Conservation (phyloP, 177 flowering plant species). For the Vitis hybrid region DNA sequence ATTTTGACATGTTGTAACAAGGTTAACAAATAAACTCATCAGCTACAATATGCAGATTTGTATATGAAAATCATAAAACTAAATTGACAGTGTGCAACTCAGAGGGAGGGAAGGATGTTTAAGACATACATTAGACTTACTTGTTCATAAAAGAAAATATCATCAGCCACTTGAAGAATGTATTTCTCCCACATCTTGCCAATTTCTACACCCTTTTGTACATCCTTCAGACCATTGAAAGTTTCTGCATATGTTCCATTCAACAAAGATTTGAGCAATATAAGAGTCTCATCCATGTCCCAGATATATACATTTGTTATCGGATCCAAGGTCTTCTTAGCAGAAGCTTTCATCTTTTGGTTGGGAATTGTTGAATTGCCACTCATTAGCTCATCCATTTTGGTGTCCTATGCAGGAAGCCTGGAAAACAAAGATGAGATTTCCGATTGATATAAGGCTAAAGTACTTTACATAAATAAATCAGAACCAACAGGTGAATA, state of each 20-base stretch:
- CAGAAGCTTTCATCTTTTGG: constrained; percentile 15
- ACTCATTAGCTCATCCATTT: constrained; percentile 23
- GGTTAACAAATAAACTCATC: not conserved
- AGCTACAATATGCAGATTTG: not conserved
- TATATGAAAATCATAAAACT: not conserved
- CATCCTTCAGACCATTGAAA: constrained; percentile 71
- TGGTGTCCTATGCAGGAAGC: constrained; percentile 6
- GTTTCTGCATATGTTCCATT: constrained; percentile 75
- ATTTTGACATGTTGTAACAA: constrained; percentile 10
- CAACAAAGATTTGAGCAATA: constrained; percentile 81
- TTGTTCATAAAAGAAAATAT: constrained; percentile 81
- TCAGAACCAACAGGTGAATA: not conserved
- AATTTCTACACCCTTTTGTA: constrained; percentile 64
- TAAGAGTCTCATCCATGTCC: constrained; percentile 99
- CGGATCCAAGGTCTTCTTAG: constrained; percentile 24
- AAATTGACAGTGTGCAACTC: not conserved
- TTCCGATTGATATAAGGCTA: not conserved
- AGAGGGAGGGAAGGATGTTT: not conserved
- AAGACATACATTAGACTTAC: constrained; percentile 32
- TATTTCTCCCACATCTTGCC: constrained; percentile 83
- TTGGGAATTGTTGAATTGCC: constrained; percentile 8
- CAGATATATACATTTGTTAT: constrained; percentile 68
- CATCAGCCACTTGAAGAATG: constrained; percentile 75
- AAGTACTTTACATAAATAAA: not conserved
- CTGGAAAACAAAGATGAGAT: constrained; percentile 12